These are phyloP conservation scores for Candida orba DNA, from an alignment of 805 yeast species.

Conservation along the genomic window DNA sequence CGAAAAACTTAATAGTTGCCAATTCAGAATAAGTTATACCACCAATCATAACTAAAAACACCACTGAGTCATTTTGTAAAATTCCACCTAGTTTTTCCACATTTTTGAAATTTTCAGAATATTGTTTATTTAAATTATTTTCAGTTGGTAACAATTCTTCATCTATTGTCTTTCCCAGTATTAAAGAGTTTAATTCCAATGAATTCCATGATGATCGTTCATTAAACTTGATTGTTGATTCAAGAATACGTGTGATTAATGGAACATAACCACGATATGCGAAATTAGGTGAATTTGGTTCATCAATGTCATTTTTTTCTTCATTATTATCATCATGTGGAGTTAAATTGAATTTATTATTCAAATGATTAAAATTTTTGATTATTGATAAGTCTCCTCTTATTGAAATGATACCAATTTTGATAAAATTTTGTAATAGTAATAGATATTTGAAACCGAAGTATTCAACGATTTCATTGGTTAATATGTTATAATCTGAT, in stretches of 20 bases:
- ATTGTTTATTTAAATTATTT: slow-evolving; percentile 6
- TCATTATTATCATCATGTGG: slow-evolving; percentile 28
- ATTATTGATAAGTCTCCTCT: slow-evolving; percentile 28
- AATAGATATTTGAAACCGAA: slow-evolving; percentile 55
- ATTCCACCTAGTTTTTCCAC: slow-evolving; percentile 14
- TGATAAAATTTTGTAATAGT: slow-evolving; percentile 41
- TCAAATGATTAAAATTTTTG: slow-evolving; percentile 26
- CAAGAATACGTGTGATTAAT: slow-evolving; percentile 58
- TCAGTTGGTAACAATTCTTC: slow-evolving; percentile 14
- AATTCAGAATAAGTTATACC: slow-evolving; percentile 85
- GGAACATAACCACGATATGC: slow-evolving; percentile 84
- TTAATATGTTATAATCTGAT: slow-evolving; percentile 50
- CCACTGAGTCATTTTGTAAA: slow-evolving; percentile 17
- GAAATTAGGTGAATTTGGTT: slow-evolving; percentile 46
- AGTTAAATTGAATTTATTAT: slow-evolving; percentile 41
- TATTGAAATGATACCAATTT: slow-evolving; percentile 35
- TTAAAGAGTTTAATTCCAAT: slow-evolving; percentile 27
- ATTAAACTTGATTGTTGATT: slow-evolving; percentile 41
- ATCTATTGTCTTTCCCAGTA: slow-evolving; percentile 31
- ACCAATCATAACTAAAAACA: slow-evolving; percentile 60
- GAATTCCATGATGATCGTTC: slow-evolving; percentile 34
- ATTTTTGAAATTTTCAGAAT: slow-evolving; percentile 6
- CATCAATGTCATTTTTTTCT: slow-evolving; percentile 5
- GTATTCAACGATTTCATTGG: slow-evolving; percentile 48
- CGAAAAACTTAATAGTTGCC: slow-evolving; percentile 59